Percentiles rank a stretch among this genome's conserved stretches.
These are phyloP conservation scores for Solanum infundibuliforme DNA, from an alignment of 257 asterid species.

Conservation along the genomic window DNA sequence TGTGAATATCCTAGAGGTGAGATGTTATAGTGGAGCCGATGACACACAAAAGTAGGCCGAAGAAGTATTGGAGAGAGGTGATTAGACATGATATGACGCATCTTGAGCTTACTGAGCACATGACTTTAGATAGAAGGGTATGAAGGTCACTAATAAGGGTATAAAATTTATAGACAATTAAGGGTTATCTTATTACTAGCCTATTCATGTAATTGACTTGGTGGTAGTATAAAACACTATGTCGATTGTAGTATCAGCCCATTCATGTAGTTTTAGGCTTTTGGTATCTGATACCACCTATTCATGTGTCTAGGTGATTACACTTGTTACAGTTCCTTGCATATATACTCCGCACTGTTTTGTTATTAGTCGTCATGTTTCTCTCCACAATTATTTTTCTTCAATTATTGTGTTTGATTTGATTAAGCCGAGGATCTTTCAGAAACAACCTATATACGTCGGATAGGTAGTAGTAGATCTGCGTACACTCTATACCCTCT, in stretches of 20 bases:
- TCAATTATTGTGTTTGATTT: background rate
- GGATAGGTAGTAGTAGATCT: fast-evolving
- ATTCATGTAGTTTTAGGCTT: background rate
- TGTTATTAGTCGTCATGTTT: background rate
- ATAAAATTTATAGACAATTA: background rate
- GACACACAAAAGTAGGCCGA: background rate
- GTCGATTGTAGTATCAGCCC: background rate
- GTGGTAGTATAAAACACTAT: too few relatives aligned
- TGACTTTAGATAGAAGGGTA: too few relatives aligned
- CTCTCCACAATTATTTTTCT: background rate
- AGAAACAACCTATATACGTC: background rate
- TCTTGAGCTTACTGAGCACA: too few relatives aligned
- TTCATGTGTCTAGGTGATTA: background rate
- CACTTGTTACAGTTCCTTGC: too few relatives aligned
- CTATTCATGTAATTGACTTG: too few relatives aligned
- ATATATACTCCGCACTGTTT: too few relatives aligned
- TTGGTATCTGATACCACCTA: background rate
- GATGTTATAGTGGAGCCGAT: background rate
- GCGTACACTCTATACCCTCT: background rate
- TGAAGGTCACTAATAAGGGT: fast-evolving
- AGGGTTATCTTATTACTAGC: background rate
- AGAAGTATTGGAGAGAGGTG: too few relatives aligned
- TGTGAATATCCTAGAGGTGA: background rate
- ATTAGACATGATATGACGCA: background rate
- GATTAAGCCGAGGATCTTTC: background rate